These are phyloP conservation scores for Solanum clarkiae DNA, from an alignment of 257 asterid species.

Conservation along the genomic window DNA sequence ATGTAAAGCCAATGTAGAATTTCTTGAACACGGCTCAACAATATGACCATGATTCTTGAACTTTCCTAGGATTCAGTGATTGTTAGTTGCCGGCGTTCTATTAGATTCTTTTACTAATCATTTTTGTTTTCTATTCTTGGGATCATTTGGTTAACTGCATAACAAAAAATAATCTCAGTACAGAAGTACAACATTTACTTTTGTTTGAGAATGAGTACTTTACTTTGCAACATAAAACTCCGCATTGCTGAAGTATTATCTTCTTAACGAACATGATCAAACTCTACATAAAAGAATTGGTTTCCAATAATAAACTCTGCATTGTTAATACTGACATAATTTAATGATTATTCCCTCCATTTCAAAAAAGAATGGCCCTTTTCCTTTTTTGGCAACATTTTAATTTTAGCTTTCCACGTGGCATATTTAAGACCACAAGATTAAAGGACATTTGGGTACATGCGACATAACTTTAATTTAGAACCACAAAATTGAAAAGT, in stretches of 20 bases:
- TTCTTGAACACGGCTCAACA: not conserved
- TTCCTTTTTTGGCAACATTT: no score
- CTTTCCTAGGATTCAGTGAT: not conserved
- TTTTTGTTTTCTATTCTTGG: not conserved
- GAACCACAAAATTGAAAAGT: no score
- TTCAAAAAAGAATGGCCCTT: no score
- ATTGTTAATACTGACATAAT: not conserved
- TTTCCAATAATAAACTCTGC: not conserved
- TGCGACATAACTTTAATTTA: no score
- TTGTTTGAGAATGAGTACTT: no score
- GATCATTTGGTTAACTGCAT: not conserved
- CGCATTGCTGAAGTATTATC: not conserved
- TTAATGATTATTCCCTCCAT: not conserved
- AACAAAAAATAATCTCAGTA: not conserved
- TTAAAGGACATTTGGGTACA: no score
- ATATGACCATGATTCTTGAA: not conserved
- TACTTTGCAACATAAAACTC: not conserved
- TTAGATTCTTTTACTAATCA: not conserved
- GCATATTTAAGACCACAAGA: no score
- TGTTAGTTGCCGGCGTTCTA: not conserved
- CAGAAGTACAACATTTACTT: not conserved
- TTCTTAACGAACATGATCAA: not conserved
- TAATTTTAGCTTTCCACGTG: no score
- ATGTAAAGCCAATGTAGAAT: not conserved
- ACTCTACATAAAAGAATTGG: not conserved